phyloP scores from a whole-genome alignment of 805 yeast genomes.

The Kurtzmaniella cleridarum region DNA sequence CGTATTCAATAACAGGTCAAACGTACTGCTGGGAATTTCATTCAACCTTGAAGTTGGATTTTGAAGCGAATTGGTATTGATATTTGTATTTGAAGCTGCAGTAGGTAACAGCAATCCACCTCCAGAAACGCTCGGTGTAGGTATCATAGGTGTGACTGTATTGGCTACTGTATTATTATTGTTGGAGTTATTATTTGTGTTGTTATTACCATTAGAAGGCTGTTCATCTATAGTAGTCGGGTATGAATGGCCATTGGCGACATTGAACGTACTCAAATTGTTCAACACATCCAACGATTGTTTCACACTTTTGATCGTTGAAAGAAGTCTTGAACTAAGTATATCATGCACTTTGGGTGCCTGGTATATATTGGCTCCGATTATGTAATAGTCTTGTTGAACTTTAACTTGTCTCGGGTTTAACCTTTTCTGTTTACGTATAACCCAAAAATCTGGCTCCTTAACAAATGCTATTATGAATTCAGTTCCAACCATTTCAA shows the following conservation, averaged over 20 bases:
- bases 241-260: constrained; percentile 29
- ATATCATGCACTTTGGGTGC: constrained; percentile 75
- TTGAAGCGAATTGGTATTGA: constrained; percentile 2
- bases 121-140: constrained; percentile 1
- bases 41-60: constrained; percentile 1
- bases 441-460: constrained; percentile 92
- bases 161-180: constrained; percentile 9
- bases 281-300: constrained; percentile 28
- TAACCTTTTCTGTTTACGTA: constrained; percentile 71
- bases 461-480: constrained; percentile 67
- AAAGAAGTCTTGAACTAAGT: constrained; percentile 58
- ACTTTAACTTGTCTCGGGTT: constrained; percentile 47
- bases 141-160: constrained; percentile 5
- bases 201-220: constrained; percentile 1
- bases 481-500: constrained; percentile 81
- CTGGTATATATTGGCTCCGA: constrained; percentile 90
- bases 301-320: constrained; percentile 31
- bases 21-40: constrained; percentile 21
- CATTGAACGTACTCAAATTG: constrained; percentile 25
- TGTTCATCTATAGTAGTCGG: constrained; percentile 8
- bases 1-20: constrained; percentile 25
- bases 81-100: constrained; percentile 6
- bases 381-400: constrained; percentile 75
- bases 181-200: constrained; percentile 4
- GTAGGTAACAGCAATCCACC: constrained; percentile 7